Conservation (phyloP, 106 monocot species). For the Vanilla planifolia region DNA sequence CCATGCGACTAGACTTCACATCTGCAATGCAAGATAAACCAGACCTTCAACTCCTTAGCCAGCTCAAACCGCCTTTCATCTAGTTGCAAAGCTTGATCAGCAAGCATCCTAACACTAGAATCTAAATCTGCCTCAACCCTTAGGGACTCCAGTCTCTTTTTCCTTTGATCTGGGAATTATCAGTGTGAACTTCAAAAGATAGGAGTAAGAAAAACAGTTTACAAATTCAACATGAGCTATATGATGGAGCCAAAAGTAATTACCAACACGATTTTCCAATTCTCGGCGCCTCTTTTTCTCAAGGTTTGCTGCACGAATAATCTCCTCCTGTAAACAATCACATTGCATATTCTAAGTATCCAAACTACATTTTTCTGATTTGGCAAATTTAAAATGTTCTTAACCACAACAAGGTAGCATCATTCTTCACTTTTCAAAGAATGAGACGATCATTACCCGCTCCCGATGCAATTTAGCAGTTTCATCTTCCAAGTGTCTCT, state of each 20-base stretch:
- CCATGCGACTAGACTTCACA: too few species aligned
- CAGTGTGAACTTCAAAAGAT: slow-evolving; percentile 6
- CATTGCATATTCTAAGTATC: background rate
- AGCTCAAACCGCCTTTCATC: slow-evolving; percentile 53
- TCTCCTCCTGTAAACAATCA: slow-evolving; percentile 54
- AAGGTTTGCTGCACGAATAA: slow-evolving; percentile 31
- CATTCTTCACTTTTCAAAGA: background rate
- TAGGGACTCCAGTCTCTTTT: slow-evolving; percentile 61
- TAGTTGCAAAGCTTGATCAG: slow-evolving; percentile 45
- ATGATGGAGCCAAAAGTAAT: too few species aligned
- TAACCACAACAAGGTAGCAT: background rate
- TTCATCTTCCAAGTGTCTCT: slow-evolving; percentile 78
- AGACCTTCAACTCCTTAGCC: slow-evolving; percentile 69
- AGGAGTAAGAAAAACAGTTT: background rate
- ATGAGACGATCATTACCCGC: slow-evolving; percentile 33
- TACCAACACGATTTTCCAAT: slow-evolving; percentile 76
- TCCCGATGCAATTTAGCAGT: slow-evolving; percentile 61
- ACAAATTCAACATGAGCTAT: background rate
- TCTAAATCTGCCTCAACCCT: slow-evolving; percentile 63
- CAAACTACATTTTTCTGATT: background rate
- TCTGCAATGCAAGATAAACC: background rate
- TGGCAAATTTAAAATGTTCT: background rate
- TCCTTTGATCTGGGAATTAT: slow-evolving; percentile 49
- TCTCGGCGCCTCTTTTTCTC: slow-evolving; percentile 66
- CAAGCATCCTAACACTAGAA: slow-evolving; percentile 52